Evolutionary conservation across 2,329 filamentous ascomycete genomes (phyloP).

Genomic region (Curvularia lunata): DNA sequence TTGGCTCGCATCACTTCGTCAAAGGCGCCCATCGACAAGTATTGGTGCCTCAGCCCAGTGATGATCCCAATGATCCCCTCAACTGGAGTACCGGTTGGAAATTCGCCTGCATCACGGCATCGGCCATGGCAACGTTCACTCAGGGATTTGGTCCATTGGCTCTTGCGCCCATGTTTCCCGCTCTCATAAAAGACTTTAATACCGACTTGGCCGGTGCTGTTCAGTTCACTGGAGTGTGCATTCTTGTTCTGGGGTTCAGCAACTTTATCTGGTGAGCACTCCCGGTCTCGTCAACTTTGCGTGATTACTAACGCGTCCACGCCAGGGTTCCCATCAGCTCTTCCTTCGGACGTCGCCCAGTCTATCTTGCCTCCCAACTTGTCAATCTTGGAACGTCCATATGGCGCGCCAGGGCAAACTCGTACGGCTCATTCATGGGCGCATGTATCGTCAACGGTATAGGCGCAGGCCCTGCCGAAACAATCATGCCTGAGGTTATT

Average conservation of each 20-base stretch:
- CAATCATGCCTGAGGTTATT: slow-evolving; percentile 67
- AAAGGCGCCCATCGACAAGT: slow-evolving; percentile 56
- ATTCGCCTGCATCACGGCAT: slow-evolving; percentile 55
- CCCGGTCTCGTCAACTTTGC: not conserved
- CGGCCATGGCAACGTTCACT: slow-evolving; percentile 57
- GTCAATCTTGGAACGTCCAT: slow-evolving; percentile 61
- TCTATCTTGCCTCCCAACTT: slow-evolving; percentile 59
- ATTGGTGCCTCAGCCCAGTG: slow-evolving; percentile 62
- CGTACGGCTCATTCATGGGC: slow-evolving; percentile 69
- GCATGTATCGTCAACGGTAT: slow-evolving; percentile 67
- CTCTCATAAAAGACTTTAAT: slow-evolving; percentile 63
- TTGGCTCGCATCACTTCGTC: slow-evolving; percentile 68
- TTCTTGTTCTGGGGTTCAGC: slow-evolving; percentile 64
- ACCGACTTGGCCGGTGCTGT: slow-evolving; percentile 61
- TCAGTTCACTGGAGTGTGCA: slow-evolving; percentile 63
- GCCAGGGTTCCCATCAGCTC: slow-evolving; percentile 62
- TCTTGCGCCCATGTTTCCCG: slow-evolving; percentile 65
- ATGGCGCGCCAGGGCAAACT: slow-evolving; percentile 64
- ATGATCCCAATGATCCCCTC: slow-evolving; percentile 59
- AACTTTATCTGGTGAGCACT: slow-evolving; percentile 64
- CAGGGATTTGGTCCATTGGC: slow-evolving; percentile 63
- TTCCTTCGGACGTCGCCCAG: slow-evolving; percentile 62
- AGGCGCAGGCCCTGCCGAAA: slow-evolving; percentile 68
- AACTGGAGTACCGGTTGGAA: slow-evolving; percentile 61
- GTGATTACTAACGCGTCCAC: not conserved